phyloP scores from a whole-genome alignment of 139 green algal genomes.

The Zygnema circumcarinatum region DNA sequence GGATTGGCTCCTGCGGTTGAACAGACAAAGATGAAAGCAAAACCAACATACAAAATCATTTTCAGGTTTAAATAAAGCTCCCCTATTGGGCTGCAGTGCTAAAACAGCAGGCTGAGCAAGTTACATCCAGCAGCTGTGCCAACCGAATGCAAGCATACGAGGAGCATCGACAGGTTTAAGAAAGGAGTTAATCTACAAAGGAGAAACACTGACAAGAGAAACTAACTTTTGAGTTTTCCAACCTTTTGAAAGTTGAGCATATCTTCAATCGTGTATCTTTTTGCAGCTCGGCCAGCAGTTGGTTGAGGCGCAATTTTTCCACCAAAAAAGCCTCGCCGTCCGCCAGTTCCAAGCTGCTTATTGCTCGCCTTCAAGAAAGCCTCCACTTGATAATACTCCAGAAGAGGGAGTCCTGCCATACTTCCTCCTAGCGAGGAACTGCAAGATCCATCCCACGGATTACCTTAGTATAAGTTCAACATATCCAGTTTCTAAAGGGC shows the following conservation, averaged over 20 bases:
- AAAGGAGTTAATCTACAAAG: no score
- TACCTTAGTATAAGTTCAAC: neutral
- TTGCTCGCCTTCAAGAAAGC: constrained; percentile 42
- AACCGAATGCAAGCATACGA: no score
- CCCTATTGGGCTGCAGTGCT: neutral
- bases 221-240: no score
- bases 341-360: constrained; percentile 5
- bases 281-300: neutral
- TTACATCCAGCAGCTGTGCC: no score
- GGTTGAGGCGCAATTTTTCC: constrained; percentile 27
- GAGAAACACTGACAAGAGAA: no score
- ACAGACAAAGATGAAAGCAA: constrained; percentile 16
- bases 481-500: no score
- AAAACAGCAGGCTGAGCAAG: no score
- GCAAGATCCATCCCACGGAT: neutral
- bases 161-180: no score
- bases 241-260: constrained; percentile 59
- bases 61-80: constrained; percentile 15
- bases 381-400: constrained; percentile 44
- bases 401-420: neutral
- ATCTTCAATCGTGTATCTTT: constrained; percentile 33
- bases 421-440: neutral
- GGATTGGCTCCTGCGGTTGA: constrained; percentile 73
- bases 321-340: constrained; percentile 7
- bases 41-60: constrained; percentile 35